A percentile compares a stretch with the other conserved stretches of the same genome.
Evolutionary conservation across 2,329 filamentous ascomycete species (phyloP).

Genomic region (Pseudogymnoascus sp.): DNA sequence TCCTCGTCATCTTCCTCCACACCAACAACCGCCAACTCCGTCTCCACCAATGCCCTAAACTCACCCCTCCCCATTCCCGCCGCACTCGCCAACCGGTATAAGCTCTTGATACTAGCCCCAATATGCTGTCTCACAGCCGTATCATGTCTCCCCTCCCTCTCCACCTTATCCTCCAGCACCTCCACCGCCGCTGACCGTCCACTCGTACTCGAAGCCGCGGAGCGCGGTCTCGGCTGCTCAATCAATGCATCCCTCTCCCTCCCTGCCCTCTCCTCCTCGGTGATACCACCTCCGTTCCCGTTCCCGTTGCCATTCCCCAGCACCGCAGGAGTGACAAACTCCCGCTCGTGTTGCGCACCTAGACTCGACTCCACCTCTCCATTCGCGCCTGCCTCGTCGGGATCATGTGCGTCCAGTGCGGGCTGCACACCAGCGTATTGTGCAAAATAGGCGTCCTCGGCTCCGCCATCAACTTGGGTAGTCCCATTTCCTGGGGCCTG

Average conservation of each 20-base stretch:
- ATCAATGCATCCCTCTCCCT: slow-evolving; percentile 33
- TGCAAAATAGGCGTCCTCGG: slow-evolving; percentile 67
- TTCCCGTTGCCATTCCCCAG: slow-evolving; percentile 16
- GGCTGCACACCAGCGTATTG: slow-evolving; percentile 74
- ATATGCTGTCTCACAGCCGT: slow-evolving; percentile 74
- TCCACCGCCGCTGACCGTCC: background rate
- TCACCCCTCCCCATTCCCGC: slow-evolving; percentile 68
- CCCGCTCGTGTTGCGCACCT: slow-evolving; percentile 27
- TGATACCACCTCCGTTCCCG: slow-evolving; percentile 17
- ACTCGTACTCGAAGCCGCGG: background rate
- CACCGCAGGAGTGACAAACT: slow-evolving; percentile 30
- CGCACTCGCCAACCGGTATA: slow-evolving; percentile 63
- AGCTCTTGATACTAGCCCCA: slow-evolving; percentile 66
- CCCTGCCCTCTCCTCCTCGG: slow-evolving; percentile 13
- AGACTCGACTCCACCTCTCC: slow-evolving; percentile 39
- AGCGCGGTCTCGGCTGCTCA: slow-evolving; percentile 34
- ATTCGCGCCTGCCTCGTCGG: slow-evolving; percentile 54
- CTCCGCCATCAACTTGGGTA: slow-evolving; percentile 21
- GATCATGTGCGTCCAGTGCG: slow-evolving; percentile 72
- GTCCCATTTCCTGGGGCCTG: slow-evolving; percentile 15
- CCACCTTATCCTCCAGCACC: slow-evolving; percentile 29
- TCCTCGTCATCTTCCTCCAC: slow-evolving; percentile 47
- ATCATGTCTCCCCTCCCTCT: slow-evolving; percentile 55
- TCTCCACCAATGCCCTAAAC: slow-evolving; percentile 64
- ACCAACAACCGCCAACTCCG: slow-evolving; percentile 62